Conservation (phyloP, 2,329 filamentous ascomycete species). For the Lasiodiplodia theobromae region DNA sequence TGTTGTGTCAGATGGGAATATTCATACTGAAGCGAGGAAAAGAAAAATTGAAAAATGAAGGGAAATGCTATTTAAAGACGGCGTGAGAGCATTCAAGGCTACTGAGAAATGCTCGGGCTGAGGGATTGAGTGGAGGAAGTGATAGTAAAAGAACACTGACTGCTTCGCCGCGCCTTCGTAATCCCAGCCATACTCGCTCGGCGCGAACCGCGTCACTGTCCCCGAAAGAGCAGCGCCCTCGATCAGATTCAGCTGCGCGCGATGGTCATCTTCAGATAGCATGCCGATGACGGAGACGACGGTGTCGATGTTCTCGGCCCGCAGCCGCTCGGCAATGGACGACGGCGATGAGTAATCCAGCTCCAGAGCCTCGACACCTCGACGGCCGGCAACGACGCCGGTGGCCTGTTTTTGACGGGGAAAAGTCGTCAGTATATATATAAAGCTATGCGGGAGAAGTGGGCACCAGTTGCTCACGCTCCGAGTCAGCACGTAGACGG, state of each 20-base stretch:
- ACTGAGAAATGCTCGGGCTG: too few species aligned
- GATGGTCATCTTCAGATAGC: constrained; percentile 24
- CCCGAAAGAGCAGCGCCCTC: constrained; percentile 58
- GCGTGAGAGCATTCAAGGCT: too few species aligned
- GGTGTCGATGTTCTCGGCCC: constrained; percentile 24
- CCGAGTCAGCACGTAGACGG: constrained; percentile 34
- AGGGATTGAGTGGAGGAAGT: neutral
- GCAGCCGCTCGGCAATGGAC: constrained; percentile 24
- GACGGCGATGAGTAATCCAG: constrained; percentile 31
- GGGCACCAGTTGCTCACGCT: constrained; percentile 28
- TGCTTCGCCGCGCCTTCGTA: constrained; percentile 4
- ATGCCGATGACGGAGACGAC: constrained; percentile 23
- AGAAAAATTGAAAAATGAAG: too few species aligned
- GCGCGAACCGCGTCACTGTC: constrained; percentile 68
- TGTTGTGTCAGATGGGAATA: neutral
- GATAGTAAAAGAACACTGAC: neutral
- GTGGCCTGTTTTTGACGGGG: neutral
- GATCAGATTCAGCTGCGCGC: constrained; percentile 26
- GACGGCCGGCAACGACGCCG: neutral
- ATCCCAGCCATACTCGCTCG: constrained; percentile 66
- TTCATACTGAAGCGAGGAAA: too few species aligned
- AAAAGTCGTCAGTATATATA: neutral
- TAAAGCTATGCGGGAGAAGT: neutral
- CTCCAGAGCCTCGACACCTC: constrained; percentile 31
- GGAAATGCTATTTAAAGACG: too few species aligned